phyloP scores from a whole-genome alignment of 345 rosid genomes.

The Rhodamnia argentea region DNA sequence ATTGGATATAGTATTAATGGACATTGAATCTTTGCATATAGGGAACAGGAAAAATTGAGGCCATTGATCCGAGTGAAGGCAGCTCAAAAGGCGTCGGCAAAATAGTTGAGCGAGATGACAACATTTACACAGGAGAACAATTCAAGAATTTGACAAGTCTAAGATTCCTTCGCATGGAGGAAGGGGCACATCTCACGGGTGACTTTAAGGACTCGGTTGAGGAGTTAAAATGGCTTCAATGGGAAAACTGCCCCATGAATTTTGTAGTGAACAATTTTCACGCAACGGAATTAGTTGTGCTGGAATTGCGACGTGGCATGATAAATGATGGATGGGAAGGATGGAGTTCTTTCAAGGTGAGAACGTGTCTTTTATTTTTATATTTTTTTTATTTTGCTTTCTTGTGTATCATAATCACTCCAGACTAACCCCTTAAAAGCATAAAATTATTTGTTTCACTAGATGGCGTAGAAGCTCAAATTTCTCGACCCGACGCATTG shows the following conservation, averaged over 20 bases:
- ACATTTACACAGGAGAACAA: no score
- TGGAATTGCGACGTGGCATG: rapidly evolving
- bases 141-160: no score
- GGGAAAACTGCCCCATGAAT: rapidly evolving
- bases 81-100: no score
- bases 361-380: no score
- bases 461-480: not conserved
- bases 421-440: not conserved
- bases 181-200: not conserved
- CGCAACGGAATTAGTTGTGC: not conserved
- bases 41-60: not conserved
- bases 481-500: rapidly evolving
- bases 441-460: not conserved
- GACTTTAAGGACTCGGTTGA: not conserved
- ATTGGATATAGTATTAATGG: no score
- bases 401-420: not conserved
- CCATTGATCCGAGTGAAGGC: rapidly evolving
- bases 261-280: not conserved
- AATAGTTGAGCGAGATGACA: no score
- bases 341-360: not conserved
- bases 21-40: not conserved
- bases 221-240: not conserved
- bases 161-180: rapidly evolving
- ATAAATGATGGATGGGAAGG: not conserved
- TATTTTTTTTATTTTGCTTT: no score